phyloP scores from a whole-genome alignment of 768 basidiomycete genomes.

The Dendrothele bispora region DNA sequence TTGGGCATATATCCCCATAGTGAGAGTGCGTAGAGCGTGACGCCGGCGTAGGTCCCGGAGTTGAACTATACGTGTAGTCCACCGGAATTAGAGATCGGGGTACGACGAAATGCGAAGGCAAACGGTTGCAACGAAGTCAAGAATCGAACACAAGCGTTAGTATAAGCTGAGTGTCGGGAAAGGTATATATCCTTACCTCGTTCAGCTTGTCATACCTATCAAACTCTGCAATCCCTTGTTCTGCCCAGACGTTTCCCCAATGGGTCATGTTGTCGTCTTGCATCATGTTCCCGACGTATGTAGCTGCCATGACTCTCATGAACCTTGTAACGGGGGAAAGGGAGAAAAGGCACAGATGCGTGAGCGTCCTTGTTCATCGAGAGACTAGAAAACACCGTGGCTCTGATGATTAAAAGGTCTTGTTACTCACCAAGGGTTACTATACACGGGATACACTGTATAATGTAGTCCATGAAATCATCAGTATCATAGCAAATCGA shows the following conservation, averaged over 20 bases:
- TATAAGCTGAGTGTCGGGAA: neutral
- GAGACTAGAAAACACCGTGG: neutral
- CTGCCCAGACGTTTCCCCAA: constrained; percentile 31
- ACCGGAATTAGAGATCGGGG: too few relatives aligned
- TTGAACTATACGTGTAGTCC: constrained; percentile 22
- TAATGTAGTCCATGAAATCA: neutral
- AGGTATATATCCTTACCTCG: constrained; percentile 18
- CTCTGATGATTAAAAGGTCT: neutral
- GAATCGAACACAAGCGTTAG: too few relatives aligned
- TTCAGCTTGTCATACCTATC: constrained; percentile 25
- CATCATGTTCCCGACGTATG: constrained; percentile 30
- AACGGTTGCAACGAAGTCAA: too few relatives aligned
- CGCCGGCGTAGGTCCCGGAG: constrained; percentile 29
- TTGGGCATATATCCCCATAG: constrained; percentile 32
- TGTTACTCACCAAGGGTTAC: constrained; percentile 24
- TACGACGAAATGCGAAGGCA: too few relatives aligned
- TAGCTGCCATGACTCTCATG: constrained; percentile 31
- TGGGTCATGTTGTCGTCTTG: constrained; percentile 27
- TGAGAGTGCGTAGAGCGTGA: constrained; percentile 28
- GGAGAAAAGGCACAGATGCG: too few relatives aligned
- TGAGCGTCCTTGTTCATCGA: neutral
- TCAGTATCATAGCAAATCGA: neutral
- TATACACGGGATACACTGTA: constrained; percentile 27
- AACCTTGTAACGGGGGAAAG: too few relatives aligned
- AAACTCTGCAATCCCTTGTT: constrained; percentile 24